Conservation (phyloP, 306 rosid genomes). For the Gleditsia sinensis region DNA sequence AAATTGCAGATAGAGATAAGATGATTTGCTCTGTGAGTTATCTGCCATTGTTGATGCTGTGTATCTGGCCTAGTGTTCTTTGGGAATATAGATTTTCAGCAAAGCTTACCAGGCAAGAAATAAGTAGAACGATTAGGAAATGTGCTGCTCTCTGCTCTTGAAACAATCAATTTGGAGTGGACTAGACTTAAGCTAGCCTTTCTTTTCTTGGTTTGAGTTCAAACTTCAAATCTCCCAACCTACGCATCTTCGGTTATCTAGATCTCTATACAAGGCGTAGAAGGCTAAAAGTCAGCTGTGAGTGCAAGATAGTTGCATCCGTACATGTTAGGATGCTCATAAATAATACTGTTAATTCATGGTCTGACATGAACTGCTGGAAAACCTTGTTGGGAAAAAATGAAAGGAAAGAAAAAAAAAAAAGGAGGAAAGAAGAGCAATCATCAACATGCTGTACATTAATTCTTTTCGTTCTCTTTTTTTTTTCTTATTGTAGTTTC, state of each 20-base stretch:
- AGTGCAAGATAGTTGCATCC: background rate
- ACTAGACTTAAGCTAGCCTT: too few relatives aligned
- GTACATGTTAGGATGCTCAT: background rate
- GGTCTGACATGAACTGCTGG: background rate
- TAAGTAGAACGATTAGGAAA: background rate
- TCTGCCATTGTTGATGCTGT: background rate
- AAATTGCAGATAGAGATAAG: background rate
- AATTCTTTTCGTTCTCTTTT: background rate
- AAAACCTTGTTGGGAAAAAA: slow-evolving; percentile 1
- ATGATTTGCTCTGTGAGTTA: background rate
- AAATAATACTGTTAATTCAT: slow-evolving; percentile 1
- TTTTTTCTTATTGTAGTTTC: background rate
- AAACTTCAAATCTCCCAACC: background rate
- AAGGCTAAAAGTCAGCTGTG: background rate
- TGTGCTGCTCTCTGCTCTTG: background rate
- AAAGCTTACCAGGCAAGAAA: background rate
- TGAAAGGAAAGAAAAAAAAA: background rate
- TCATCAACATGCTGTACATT: background rate
- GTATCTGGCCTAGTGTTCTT: background rate
- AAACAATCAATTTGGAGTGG: background rate
- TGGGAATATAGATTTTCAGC: background rate
- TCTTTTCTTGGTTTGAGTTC: background rate
- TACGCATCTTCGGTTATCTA: background rate
- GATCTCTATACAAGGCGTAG: background rate
- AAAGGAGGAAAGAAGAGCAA: background rate